These are phyloP conservation scores for Hyaloperonospora arabidopsidis DNA, from an alignment of 352 stramenopile species.

Conservation along the genomic window DNA sequence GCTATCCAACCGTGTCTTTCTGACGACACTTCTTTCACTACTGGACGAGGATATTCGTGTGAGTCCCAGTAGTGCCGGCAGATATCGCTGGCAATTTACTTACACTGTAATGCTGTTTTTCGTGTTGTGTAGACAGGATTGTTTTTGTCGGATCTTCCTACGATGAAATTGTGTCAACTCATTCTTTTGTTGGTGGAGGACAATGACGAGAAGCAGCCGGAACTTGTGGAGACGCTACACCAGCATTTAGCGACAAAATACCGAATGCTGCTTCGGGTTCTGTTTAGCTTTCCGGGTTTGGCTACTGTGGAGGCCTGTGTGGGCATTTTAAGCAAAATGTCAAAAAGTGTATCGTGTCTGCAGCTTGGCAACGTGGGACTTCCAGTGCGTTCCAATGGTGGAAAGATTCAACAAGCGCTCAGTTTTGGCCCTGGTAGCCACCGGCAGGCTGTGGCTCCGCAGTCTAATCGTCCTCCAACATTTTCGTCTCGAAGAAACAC, in stretches of 20 bases:
- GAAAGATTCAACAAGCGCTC: constrained; percentile 39
- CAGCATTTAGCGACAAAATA: constrained; percentile 66
- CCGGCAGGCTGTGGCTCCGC: constrained; percentile 14
- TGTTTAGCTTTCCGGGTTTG: constrained; percentile 68
- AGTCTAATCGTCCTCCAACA: constrained; percentile 15
- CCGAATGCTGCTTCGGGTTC: constrained; percentile 66
- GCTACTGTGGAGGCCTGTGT: constrained; percentile 67
- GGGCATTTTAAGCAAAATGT: constrained; percentile 69
- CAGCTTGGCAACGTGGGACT: constrained; percentile 51
- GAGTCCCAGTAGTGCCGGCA: constrained; percentile 3
- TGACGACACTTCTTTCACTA: constrained; percentile 53
- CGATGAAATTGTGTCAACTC: constrained; percentile 76
- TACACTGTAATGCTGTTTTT: constrained; percentile 9
- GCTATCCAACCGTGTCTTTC: constrained; percentile 53
- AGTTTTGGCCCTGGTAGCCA: constrained; percentile 38
- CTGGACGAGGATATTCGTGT: constrained; percentile 67
- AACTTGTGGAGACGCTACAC: constrained; percentile 56
- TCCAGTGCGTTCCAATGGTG: constrained; percentile 37
- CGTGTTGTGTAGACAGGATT: constrained; percentile 33
- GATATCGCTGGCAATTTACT: background rate
- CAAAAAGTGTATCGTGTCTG: constrained; percentile 51
- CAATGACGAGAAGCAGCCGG: constrained; percentile 53
- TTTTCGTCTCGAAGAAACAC: constrained; percentile 32
- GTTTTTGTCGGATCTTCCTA: constrained; percentile 62
- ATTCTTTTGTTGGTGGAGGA: constrained; percentile 57